Evolutionary conservation across 768 basidiomycete genomes (phyloP), one percentile per base, ranked within the genome.

Genomic region (Paxillus involutus): DNA sequence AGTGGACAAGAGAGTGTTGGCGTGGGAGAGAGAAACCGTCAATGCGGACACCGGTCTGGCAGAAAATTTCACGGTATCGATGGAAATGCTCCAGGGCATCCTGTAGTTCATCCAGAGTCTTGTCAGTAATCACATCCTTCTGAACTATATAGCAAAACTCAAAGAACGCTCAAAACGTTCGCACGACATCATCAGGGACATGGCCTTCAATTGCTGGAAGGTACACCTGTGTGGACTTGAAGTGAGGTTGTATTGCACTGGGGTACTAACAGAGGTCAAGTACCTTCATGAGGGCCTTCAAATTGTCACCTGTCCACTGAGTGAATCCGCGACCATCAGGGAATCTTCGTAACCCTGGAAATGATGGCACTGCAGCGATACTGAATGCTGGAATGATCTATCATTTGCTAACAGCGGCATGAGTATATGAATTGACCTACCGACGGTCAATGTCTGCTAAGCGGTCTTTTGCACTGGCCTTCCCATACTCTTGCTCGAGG

Each of bases 121-220:
- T 50, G 19, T 66, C 64, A n/a, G 52, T 53, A 11, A 70, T 49
- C 2, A 59, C 44, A 17, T 59, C 46, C 0, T 63, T 48, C 0
- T 63, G 60, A 1, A 65, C 61, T n/a, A 71, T 45, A 49, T 73
- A 73, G 37, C 72, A 71, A 44, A 73, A 67, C 4, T 74, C 67
- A 1, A 65, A 35, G 21, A 68, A 65, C 6, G 60, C 55, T 7
- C 45, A 7, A 11, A 70, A 39, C 2, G 59, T 48, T 10, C 48
- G n/a, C 12, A 65, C 55, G 4, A 68, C 54, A 1, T 62, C 52
- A 0, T 48, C 26, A 2, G 61, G 59, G 0, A 70, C 48, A 48
- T 59, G 52, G 3, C 63, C 68, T 12, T 44, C 48, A 26, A 71
- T 66, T 1, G 63, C 63, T 4, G 62, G 49, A 3, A 69, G 51